phyloP scores from a whole-genome alignment of 2,329 filamentous ascomycete species.

The Alternaria postmessia region DNA sequence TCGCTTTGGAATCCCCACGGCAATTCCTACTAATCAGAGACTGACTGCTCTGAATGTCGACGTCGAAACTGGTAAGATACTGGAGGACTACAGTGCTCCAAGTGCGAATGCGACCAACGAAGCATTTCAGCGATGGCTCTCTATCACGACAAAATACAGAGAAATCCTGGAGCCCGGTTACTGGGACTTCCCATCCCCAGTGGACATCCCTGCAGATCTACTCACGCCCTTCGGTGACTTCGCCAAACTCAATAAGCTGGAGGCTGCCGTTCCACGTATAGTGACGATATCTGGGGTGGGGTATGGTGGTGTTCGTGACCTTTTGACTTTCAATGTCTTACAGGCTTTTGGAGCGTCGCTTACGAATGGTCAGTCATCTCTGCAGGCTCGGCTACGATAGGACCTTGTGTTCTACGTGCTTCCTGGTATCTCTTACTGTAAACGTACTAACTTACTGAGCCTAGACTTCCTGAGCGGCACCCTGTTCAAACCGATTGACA shows the following conservation, averaged over 20 bases:
- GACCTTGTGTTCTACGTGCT: too few relatives aligned
- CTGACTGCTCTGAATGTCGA: conserved; percentile 38
- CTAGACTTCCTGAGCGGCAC: conserved; percentile 11
- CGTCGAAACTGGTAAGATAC: conserved; percentile 38
- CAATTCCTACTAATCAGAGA: conserved; percentile 6
- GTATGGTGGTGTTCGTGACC: conserved; percentile 25
- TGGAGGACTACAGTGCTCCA: conserved; percentile 27
- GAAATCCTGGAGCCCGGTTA: conserved; percentile 28
- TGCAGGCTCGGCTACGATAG: not conserved
- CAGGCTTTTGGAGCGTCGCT: conserved; percentile 32
- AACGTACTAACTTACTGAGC: not conserved
- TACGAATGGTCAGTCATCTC: conserved; percentile 9
- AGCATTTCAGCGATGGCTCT: conserved; percentile 28
- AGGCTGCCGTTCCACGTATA: conserved; percentile 28
- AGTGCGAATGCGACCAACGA: conserved; percentile 22
- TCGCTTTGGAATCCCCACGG: conserved; percentile 51
- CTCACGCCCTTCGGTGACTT: conserved; percentile 60
- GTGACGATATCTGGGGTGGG: conserved; percentile 29
- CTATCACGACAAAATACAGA: conserved; percentile 28
- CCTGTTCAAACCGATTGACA: conserved; percentile 23
- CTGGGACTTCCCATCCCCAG: conserved; percentile 41
- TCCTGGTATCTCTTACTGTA: not conserved
- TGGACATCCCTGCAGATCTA: conserved; percentile 57
- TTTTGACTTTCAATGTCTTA: conserved; percentile 27
- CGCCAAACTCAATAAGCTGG: conserved; percentile 52